phyloP scores from a whole-genome alignment of 2,329 filamentous ascomycete genomes.

The Exophiala sideris region DNA sequence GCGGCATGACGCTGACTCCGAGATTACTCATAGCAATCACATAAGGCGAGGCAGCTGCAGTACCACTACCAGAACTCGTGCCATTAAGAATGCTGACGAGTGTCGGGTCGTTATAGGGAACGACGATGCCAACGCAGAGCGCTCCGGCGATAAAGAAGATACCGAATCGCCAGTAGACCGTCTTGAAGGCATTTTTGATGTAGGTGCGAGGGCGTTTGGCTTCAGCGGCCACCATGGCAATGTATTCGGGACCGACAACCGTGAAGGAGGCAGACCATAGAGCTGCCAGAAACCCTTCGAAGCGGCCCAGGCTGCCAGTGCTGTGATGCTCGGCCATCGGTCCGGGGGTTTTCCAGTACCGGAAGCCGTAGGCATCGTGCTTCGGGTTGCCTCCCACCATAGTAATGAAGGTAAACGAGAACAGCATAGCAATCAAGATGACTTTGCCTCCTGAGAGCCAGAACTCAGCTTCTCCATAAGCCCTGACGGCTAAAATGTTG shows the following conservation, averaged over 20 bases:
- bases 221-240: slow-evolving; percentile 60
- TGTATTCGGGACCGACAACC: slow-evolving; percentile 63
- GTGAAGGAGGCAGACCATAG: slow-evolving; percentile 66
- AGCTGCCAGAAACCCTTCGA: slow-evolving; percentile 58
- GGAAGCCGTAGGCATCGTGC: slow-evolving; percentile 66
- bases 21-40: slow-evolving; percentile 61
- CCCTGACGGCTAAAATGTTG: slow-evolving; percentile 66
- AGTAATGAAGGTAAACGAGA: slow-evolving; percentile 71
- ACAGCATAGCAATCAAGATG: slow-evolving; percentile 32
- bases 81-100: slow-evolving; percentile 54
- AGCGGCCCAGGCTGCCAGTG: slow-evolving; percentile 58
- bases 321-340: slow-evolving; percentile 64
- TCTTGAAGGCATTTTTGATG: slow-evolving; percentile 68
- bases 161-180: slow-evolving; percentile 72
- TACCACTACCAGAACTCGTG: slow-evolving; percentile 38
- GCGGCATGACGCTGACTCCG: slow-evolving; percentile 58
- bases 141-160: slow-evolving; percentile 70
- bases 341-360: slow-evolving; percentile 58
- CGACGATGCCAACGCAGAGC: slow-evolving; percentile 64
- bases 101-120: slow-evolving; percentile 62
- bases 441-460: slow-evolving; percentile 65
- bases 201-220: slow-evolving; percentile 64
- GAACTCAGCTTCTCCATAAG: slow-evolving; percentile 66
- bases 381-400: slow-evolving; percentile 77
- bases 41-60: slow-evolving; percentile 67